Percentiles rank a stretch among this genome's conserved stretches.
These are phyloP conservation scores for Cadophora malorum DNA, from an alignment of 2,329 filamentous ascomycete species.

Conservation along the genomic window DNA sequence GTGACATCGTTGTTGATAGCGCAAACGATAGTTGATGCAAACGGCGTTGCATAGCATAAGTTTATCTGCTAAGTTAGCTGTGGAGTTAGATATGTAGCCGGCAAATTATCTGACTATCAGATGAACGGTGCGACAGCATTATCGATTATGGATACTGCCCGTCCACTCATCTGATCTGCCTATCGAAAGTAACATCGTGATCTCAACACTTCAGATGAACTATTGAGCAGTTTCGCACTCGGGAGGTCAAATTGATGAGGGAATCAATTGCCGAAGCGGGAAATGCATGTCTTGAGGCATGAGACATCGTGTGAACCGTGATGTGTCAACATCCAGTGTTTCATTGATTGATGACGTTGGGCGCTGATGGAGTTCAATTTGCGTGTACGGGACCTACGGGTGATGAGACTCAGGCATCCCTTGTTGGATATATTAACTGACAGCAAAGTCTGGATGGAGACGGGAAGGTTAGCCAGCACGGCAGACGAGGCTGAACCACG, in stretches of 20 bases:
- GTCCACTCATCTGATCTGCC: background rate
- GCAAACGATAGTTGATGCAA: background rate
- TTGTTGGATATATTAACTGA: background rate
- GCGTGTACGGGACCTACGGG: background rate
- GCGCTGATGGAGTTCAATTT: background rate
- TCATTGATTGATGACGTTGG: slow-evolving; percentile 4
- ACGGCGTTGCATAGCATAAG: slow-evolving; percentile 2
- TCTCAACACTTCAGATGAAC: too few relatives aligned
- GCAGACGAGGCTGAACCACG: slow-evolving; percentile 6
- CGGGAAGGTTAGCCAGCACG: background rate
- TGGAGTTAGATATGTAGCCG: background rate
- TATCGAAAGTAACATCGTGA: background rate
- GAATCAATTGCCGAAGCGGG: background rate
- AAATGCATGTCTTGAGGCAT: background rate
- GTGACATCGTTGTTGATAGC: background rate
- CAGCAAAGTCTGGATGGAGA: background rate
- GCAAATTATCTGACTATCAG: background rate
- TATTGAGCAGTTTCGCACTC: background rate
- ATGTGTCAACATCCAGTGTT: background rate
- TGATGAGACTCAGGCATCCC: slow-evolving; percentile 1
- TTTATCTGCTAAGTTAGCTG: background rate
- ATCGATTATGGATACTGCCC: background rate
- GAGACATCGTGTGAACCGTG: slow-evolving; percentile 8
- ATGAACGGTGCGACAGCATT: slow-evolving; percentile 1
- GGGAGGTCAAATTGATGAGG: background rate